Conservation (phyloP, 2,329 filamentous ascomycete genomes). For the Dothidotthia symphoricarpi region DNA sequence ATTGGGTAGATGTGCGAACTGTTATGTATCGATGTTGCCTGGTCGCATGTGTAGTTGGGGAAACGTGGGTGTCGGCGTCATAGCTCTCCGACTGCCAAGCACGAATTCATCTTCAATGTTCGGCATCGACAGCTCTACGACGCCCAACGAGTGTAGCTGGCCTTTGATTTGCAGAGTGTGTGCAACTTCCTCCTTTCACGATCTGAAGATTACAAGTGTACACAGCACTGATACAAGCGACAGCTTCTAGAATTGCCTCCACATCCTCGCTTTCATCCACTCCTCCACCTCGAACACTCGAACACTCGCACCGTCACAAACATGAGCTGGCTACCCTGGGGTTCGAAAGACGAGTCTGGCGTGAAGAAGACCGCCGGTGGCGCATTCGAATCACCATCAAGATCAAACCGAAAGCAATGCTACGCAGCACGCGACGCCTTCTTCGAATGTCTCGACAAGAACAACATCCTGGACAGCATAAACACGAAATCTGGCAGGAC, state of each 20-base stretch:
- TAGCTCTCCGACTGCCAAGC: slow-evolving; percentile 21
- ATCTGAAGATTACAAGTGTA: too few relatives aligned
- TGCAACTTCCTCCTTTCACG: too few relatives aligned
- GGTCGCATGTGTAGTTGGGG: slow-evolving; percentile 15
- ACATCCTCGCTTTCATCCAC: not conserved
- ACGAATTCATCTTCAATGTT: slow-evolving; percentile 9
- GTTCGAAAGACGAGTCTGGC: slow-evolving; percentile 36
- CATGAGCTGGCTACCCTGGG: slow-evolving; percentile 57
- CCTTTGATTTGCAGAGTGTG: too few relatives aligned
- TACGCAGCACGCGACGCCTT: slow-evolving; percentile 88
- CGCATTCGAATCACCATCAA: slow-evolving; percentile 75
- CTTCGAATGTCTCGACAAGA: slow-evolving; percentile 81
- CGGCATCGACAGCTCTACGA: not conserved
- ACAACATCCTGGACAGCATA: slow-evolving; percentile 76
- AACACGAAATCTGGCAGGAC: slow-evolving; percentile 54
- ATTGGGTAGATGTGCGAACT: slow-evolving; percentile 5
- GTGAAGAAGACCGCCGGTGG: slow-evolving; percentile 50
- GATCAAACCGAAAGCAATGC: slow-evolving; percentile 76
- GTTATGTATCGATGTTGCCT: slow-evolving; percentile 17
- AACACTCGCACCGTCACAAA: slow-evolving; percentile 13
- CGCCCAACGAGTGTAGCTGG: not conserved
- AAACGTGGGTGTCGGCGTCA: slow-evolving; percentile 23
- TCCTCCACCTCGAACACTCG: slow-evolving; percentile 6
- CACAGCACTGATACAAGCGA: too few relatives aligned
- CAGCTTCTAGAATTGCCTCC: not conserved